phyloP scores from a whole-genome alignment of 1,284 basidiomycete genomes.

The Boletellus deceptivus region DNA sequence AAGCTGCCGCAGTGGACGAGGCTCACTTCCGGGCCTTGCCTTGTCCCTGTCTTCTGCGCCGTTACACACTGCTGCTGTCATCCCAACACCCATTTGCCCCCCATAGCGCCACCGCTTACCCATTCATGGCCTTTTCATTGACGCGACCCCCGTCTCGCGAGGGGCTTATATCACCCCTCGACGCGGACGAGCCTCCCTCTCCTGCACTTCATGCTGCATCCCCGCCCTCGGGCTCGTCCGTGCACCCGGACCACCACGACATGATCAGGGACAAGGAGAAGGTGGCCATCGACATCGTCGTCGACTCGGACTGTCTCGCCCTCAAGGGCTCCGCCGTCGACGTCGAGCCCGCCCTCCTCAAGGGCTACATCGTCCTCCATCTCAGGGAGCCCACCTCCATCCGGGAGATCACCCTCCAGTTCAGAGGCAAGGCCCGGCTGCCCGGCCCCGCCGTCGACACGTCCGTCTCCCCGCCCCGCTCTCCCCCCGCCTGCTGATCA shows the following conservation, averaged over 20 bases:
- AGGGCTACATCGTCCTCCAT: conserved; percentile 76
- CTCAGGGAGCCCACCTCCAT: conserved; percentile 81
- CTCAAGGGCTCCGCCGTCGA: conserved; percentile 82
- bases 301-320: conserved; percentile 67
- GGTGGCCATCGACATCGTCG: conserved; percentile 68
- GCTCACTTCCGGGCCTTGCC: too few relatives aligned
- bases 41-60: neutral
- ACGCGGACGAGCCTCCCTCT: conserved; percentile 24
- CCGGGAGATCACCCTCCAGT: conserved; percentile 82
- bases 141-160: conserved; percentile 33
- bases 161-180: conserved; percentile 19
- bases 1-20: too few relatives aligned
- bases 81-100: neutral
- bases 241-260: conserved; percentile 34
- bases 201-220: conserved; percentile 32
- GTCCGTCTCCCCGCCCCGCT: conserved; percentile 42
- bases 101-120: conserved; percentile 7
- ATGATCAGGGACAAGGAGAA: conserved; percentile 48
- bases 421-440: conserved; percentile 79
- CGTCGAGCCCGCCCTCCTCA: conserved; percentile 74
- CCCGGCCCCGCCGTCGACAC: conserved; percentile 61
- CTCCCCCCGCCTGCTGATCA: conserved; percentile 13
- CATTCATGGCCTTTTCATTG: conserved; percentile 30
- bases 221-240: conserved; percentile 23
- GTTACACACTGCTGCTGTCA: neutral